Base-by-base conservation (phyloP, 75 land plant species). In the Selaginella moellendorffii region DNA sequence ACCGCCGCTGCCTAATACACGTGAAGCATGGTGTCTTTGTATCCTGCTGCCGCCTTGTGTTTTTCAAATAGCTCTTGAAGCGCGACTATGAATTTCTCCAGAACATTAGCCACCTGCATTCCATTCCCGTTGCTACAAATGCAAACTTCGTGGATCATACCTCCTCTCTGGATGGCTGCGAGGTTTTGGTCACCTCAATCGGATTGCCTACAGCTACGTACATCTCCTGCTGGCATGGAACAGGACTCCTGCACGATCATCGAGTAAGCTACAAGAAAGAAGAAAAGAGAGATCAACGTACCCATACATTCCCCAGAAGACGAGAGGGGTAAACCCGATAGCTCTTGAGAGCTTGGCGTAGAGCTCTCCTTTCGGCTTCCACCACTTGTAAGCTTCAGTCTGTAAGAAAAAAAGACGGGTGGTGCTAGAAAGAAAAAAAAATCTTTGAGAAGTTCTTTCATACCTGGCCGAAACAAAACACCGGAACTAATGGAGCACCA, bases 391-490 rank as follows among this genome's bases (percentile, higher is more conserved):
- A 42, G 62, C 58, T 2, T 72, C 61, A 28, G 72, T 72, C 81
- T 79, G 74, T 24, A 27, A 27, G 31, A 64, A 51, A 18, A 56
- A 72, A 19, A 31, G 21, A 18, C 1, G 24, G 26, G 65, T 58
- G 22, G 26, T 22, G 25, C 12, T 1, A 29, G 70, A 46, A 14
- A 36, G 52, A 20, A n/a, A 31, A 2, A 69, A 26, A 20, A 14
- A 27, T 9, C 14, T n/a, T n/a, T n/a, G 0, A 67, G 66, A 1
- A 65, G 42, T n/a, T 8, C 61, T 19, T 14, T 24, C 20, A 63
- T 74, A 89, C 98, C 82, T 93, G 98, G 42, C 98, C 98, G 75
- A 88, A 93, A 63, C 85, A 81, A 71, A 88, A 93, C 36, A 76
- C 77, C 24, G 98, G 98, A 30, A 93, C 90, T 31, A 93, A 61